Conservation (phyloP, 164 flowering plant species). For the Taxillus chinensis region DNA sequence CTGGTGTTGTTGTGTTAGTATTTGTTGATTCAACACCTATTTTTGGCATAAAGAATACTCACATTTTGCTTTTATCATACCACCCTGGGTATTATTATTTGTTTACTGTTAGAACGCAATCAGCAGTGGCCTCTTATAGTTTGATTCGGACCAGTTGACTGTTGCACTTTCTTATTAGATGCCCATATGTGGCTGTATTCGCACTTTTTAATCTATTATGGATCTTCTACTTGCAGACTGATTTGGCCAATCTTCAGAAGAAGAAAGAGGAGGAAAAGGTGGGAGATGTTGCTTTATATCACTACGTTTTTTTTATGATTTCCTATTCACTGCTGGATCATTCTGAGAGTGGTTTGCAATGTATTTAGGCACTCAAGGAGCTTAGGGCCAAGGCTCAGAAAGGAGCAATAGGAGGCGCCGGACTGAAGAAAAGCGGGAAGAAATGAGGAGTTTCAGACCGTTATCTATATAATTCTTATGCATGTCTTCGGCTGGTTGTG, state of each 20-base stretch:
- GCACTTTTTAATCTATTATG: background rate
- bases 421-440: slow-evolving; percentile 95
- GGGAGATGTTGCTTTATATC: background rate
- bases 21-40: no score
- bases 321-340: background rate
- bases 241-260: slow-evolving; percentile 67
- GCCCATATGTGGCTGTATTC: background rate
- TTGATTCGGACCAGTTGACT: background rate
- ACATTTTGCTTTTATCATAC: no score
- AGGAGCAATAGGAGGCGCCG: slow-evolving; percentile 82
- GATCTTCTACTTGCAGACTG: slow-evolving; percentile 30
- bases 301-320: background rate
- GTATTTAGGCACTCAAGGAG: slow-evolving; percentile 70
- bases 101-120: no score
- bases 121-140: no score
- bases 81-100: no score
- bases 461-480: background rate
- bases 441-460: slow-evolving; percentile 28
- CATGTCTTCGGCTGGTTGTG: background rate
- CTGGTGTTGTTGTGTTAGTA: no score
- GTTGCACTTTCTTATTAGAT: background rate
- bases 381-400: slow-evolving; percentile 84
- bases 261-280: slow-evolving; percentile 96
- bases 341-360: background rate
- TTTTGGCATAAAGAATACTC: no score